A percentile compares a stretch with the other conserved stretches of the same genome.
phyloP scores from a whole-genome alignment of 805 yeast genomes.

The Saturnispora gosingensis region DNA sequence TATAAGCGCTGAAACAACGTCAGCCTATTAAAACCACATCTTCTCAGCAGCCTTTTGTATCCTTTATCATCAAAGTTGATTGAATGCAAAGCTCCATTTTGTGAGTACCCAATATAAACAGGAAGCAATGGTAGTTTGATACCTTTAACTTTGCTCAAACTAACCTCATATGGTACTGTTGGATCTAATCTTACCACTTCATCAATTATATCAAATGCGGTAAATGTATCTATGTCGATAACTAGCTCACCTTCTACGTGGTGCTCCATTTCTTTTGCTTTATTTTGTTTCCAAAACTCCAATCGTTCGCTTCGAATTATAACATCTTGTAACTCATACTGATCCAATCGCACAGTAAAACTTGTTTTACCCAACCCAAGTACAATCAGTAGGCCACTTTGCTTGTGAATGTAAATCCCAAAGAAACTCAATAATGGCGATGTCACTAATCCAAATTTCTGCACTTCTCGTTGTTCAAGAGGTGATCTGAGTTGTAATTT shows the following conservation, averaged over 20 bases:
- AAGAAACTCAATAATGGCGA: slow-evolving; percentile 19
- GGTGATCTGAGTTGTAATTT: slow-evolving; percentile 14
- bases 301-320: slow-evolving; percentile 18
- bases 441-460: slow-evolving; percentile 10
- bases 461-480: slow-evolving; percentile 1
- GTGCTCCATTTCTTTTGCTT: slow-evolving; percentile 4
- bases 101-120: slow-evolving; percentile 12
- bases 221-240: neutral
- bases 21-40: neutral
- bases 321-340: slow-evolving; percentile 23
- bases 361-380: slow-evolving; percentile 17
- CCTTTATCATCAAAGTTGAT: neutral
- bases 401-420: slow-evolving; percentile 21
- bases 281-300: neutral
- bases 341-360: slow-evolving; percentile 17
- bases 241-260: neutral
- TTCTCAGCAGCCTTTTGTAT: neutral
- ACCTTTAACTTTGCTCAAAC: neutral
- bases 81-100: neutral
- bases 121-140: slow-evolving; percentile 13
- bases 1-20: slow-evolving; percentile 1
- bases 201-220: neutral
- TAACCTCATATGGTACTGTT: slow-evolving; percentile 7
- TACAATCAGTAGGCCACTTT: slow-evolving; percentile 17
- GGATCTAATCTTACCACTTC: neutral